Conservation (phyloP, 768 basidiomycete species). For the Mycena vitilis region DNA sequence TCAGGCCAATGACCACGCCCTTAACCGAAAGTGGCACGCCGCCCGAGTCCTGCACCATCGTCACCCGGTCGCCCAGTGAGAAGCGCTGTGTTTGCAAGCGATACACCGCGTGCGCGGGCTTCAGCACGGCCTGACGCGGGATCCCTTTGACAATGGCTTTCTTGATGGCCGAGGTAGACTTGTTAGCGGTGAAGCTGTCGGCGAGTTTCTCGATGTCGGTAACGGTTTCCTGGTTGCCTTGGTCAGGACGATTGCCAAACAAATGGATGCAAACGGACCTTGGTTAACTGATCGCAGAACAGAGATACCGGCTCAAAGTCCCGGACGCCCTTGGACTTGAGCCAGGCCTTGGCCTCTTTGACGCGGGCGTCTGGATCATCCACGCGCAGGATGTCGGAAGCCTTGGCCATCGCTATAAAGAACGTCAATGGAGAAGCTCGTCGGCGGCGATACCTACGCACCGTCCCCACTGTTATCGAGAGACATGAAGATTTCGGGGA, state of each 20-base stretch:
- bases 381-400: slow-evolving; percentile 67
- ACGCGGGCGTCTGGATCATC: slow-evolving; percentile 76
- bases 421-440: slow-evolving; percentile 10
- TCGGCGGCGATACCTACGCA: slow-evolving; percentile 46
- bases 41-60: slow-evolving; percentile 96
- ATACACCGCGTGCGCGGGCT: slow-evolving; percentile 90
- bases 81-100: slow-evolving; percentile 92
- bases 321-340: slow-evolving; percentile 85
- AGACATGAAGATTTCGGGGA: slow-evolving; percentile 84
- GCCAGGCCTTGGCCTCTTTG: slow-evolving; percentile 86
- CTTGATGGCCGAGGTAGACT: slow-evolving; percentile 76
- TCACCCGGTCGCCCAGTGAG: slow-evolving; percentile 90
- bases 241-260: not conserved
- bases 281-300: slow-evolving; percentile 90
- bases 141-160: slow-evolving; percentile 94
- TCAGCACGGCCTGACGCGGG: slow-evolving; percentile 92
- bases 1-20: slow-evolving; percentile 93
- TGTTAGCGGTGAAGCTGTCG: slow-evolving; percentile 71
- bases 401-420: slow-evolving; percentile 75
- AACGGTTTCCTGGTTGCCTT: slow-evolving; percentile 72
- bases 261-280: slow-evolving; percentile 57
- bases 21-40: slow-evolving; percentile 91
- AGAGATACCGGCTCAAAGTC: slow-evolving; percentile 95
- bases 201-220: slow-evolving; percentile 81
- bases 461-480: slow-evolving; percentile 83